phyloP scores from a whole-genome alignment of 495 filamentous ascomycete species.

The Chaetomium tenue region DNA sequence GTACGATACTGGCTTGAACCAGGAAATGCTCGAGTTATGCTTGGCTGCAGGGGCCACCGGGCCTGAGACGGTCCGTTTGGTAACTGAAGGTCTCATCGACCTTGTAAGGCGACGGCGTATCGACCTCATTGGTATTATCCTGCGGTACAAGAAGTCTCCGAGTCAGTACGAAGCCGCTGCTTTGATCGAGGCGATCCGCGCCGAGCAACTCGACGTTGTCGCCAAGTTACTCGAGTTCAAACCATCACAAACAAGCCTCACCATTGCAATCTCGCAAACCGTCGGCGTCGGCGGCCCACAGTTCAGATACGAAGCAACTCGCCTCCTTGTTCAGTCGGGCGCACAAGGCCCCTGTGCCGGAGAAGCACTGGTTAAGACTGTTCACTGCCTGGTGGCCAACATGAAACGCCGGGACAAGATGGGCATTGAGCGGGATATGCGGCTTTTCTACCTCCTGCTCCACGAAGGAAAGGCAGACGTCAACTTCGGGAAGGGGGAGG shows the following conservation, averaged over 20 bases:
- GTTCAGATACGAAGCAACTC: conserved; percentile 23
- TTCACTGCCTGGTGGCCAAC: conserved; percentile 22
- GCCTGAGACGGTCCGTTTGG: conserved; percentile 27
- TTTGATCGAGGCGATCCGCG: conserved; percentile 31
- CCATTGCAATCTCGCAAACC: conserved; percentile 28
- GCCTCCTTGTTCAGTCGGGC: conserved; percentile 28
- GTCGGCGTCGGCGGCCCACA: conserved; percentile 22
- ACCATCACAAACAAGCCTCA: conserved; percentile 27
- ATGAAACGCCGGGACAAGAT: conserved; percentile 8
- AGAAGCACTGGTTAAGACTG: conserved; percentile 28
- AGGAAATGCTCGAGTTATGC: conserved; percentile 32
- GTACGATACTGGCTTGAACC: conserved; percentile 9
- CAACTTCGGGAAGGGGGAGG: conserved; percentile 37
- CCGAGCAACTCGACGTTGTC: conserved; percentile 26
- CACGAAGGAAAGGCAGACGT: conserved; percentile 46
- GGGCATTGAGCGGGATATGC: conserved; percentile 28
- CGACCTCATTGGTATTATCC: conserved; percentile 27
- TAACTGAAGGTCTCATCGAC: conserved; percentile 29
- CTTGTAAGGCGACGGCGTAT: conserved; percentile 22
- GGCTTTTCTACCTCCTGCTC: conserved; percentile 38
- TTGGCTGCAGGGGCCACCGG: conserved; percentile 31
- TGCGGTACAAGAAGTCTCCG: conserved; percentile 20
- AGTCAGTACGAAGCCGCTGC: conserved; percentile 28
- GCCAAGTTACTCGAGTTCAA: conserved; percentile 29
- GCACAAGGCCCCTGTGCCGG: conserved; percentile 30